Base-by-base conservation (phyloP, 2,329 filamentous ascomycete species). In the Hymenoscyphus linearis region DNA sequence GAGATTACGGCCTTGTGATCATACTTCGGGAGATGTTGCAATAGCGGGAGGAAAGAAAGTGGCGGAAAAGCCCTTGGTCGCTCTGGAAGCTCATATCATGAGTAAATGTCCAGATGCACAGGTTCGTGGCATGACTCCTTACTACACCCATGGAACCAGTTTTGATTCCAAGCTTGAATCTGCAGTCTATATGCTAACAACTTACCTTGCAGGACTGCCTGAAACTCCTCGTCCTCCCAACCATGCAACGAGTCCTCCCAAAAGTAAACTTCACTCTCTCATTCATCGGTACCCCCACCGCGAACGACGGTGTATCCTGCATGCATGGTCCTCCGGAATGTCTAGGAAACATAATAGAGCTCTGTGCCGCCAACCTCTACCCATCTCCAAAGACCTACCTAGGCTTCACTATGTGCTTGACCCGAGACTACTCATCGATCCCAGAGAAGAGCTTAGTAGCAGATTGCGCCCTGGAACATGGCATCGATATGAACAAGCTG, bases 61-160 rank as follows among this genome's bases (percentile, higher is more conserved):
- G 40, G 40, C 26, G 13, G 37, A 57, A 3, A 36, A 37, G 26
- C n/a, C 16, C 18, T 26, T 52, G 27, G 57, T 98, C 4, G 89
- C 91, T 3, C 77, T 99, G 2, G 95, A 99, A 74, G 90, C 91
- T 60, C 93, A 98, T 74, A 95, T 98, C 69, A 99, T 98, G 88
- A 90, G 87, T 77, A 97, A 98, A 80, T 99, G 95, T 71, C 93
- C 93, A 0, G 95, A 99, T 75, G 92, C 95, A 2, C 83, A 82
- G 74, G 82, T 84, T 71, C 12, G 76, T 63, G 31, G 44, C 35
- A 34, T 9, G 31, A 7, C 10, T 31, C 31, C 31, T 9, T 1
- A 31, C 31, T 31, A 31, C 31, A 40, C 3, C n/a, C n/a, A 6
- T 16, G 5, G n/a, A 40, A n/a, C 37, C 14, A 40, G 6, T n/a